Evolutionary conservation across 495 filamentous ascomycete genomes (phyloP).

Genomic region (Xylaria curta): DNA sequence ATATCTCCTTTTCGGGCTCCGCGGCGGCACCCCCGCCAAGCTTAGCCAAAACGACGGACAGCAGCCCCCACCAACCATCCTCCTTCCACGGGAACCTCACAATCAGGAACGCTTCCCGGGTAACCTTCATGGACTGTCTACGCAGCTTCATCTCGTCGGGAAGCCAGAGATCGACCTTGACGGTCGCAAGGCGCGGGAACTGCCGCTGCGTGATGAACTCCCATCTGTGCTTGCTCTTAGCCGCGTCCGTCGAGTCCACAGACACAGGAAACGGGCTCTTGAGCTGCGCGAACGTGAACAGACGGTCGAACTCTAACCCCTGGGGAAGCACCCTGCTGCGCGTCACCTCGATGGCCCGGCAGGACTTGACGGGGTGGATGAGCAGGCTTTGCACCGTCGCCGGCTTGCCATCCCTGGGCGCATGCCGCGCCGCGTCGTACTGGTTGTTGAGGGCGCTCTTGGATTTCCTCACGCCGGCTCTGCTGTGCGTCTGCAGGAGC

Average conservation of each 20-base stretch:
- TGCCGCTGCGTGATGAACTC: conserved; percentile 80
- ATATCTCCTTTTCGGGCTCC: conserved; percentile 59
- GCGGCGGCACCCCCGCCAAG: conserved; percentile 50
- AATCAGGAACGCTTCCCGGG: conserved; percentile 61
- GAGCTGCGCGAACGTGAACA: conserved; percentile 81
- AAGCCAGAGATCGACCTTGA: conserved; percentile 80
- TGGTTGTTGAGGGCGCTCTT: conserved; percentile 52
- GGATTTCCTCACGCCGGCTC: conserved; percentile 43
- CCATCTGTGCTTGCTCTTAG: conserved; percentile 66
- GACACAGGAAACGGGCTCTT: conserved; percentile 58
- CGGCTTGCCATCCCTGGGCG: conserved; percentile 35
- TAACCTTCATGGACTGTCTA: conserved; percentile 47
- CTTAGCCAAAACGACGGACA: conserved; percentile 50
- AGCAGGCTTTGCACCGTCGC: conserved; percentile 74
- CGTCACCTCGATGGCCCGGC: conserved; percentile 77
- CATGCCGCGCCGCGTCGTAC: conserved; percentile 46
- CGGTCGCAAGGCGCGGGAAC: conserved; percentile 72
- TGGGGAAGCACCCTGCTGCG: conserved; percentile 68
- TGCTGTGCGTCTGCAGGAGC: conserved; percentile 51
- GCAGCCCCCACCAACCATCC: conserved; percentile 48
- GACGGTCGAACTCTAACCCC: conserved; percentile 82
- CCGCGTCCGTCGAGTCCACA: conserved; percentile 44
- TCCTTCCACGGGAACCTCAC: conserved; percentile 66
- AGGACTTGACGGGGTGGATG: conserved; percentile 90
- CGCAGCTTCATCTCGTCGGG: conserved; percentile 66